Evolutionary conservation across 176 grass and related monocot genomes (phyloP), one percentile per base, ranked within the genome.

Genomic region (Phragmites australis): DNA sequence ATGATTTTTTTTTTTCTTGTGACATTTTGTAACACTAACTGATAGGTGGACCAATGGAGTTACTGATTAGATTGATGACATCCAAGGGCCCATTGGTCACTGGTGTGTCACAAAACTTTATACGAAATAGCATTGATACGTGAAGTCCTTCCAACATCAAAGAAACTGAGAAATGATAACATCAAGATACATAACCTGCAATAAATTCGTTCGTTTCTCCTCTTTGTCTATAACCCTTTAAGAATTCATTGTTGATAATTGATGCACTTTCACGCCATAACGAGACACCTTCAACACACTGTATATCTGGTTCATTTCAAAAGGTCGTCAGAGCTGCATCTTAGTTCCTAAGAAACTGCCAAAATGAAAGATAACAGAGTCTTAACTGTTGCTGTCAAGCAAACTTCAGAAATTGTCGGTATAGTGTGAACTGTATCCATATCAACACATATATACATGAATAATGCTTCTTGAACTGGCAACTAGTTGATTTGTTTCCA

Each of bases 151-250:
- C 29, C 16, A 25, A 80, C n/a, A 26, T 48, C 15, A 53, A 45
- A 61, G 34, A 78, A 0, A 70, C n/a, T 3, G 22, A 69, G 32
- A 22, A 57, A 43, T 25, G 23, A 43, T 53, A 41, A 44, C 37
- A 75, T 13, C 0, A 74, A 80, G 61, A 89, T 80, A 88, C 47
- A 70, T 87, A 70, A 97, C 90, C 94, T 92, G 92, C 75, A 67
- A 98, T 71, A 80, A 91, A 98, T 80, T 98, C 92, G 14, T 98
- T 93, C 68, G 69, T 60, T 74, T 87, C 87, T 80, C 89, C 81
- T 56, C 51, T 75, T 80, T 92, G 86, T 80, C 53, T 59, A 45
- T 93, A 98, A 82, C 92, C 92, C 32, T 82, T 85, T 48, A 85
- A 91, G 29, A 94, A 67, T 45, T 89, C 88, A 71, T 82, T 47